Evolutionary conservation across 352 stramenopile genomes (phyloP), one percentile per base, ranked within the genome.

Genomic region (Peronospora destructor): DNA sequence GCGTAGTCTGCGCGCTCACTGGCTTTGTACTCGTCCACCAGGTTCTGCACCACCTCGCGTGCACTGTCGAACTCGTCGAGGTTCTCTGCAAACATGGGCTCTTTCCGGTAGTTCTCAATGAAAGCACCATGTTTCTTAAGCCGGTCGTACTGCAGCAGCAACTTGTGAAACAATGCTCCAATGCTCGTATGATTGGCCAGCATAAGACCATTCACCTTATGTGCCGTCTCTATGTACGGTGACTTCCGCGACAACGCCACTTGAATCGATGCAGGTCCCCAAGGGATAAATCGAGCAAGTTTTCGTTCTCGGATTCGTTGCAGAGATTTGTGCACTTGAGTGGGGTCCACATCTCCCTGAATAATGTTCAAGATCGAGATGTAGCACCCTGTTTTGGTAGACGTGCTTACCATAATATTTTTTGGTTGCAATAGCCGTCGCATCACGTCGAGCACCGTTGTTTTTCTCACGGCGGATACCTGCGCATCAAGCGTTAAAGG

Each of bases 351-450:
- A 48, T 98, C 94, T 49, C 96, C 97, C 64, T 99, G 96, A 61
- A 99, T 99, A 62, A 99, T 99, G 70, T 99, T 99, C 38, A 99
- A 86, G 45, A 99, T 98, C 32, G 91, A 98, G 48, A 99, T 97
- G 76, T 99, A 99, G 67, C 95, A 98, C 5, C 95, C 96, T 17
- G 91, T 96, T 57, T 96, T 94, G 12, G 94, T 92, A 4, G 81
- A 93, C 32, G 95, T 96, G n/a, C 87, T 98, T 10, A 99, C 96
- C 97, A 99, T 99, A 66, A 99, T 98, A 78, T 99, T 99, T 71
- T 99, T 98, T 4, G 95, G 90, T 71, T 91, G 82, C 43, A 96
- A 60, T 45, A 96, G 60, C 29, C 97, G 91, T 40, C 97, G 82
- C 96, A 99, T 99, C 16, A 99, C 96, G 71, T 99, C 97, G 17